Evolutionary conservation across 2,329 filamentous ascomycete genomes (phyloP).

Genomic region (Pseudonectria buxi): DNA sequence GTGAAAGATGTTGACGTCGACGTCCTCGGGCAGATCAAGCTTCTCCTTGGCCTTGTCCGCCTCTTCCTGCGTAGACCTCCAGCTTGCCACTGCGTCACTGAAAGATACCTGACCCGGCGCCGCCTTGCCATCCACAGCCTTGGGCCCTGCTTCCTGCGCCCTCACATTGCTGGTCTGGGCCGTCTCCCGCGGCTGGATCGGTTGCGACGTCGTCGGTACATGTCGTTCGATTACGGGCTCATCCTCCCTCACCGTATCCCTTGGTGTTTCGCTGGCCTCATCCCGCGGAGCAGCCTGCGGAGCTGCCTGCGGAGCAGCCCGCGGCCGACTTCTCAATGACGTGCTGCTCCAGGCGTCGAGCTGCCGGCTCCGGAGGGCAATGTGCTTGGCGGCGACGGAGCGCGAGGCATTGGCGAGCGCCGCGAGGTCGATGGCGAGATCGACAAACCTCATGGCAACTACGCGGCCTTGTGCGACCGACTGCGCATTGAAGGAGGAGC

Average conservation of each 20-base stretch:
- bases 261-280: background rate
- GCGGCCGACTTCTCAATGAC: slow-evolving; percentile 29
- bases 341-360: slow-evolving; percentile 43
- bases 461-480: slow-evolving; percentile 15
- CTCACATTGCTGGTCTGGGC: background rate
- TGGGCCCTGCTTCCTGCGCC: slow-evolving; percentile 5
- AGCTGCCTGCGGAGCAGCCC: background rate
- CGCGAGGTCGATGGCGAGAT: slow-evolving; percentile 61
- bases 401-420: slow-evolving; percentile 64
- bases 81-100: slow-evolving; percentile 4
- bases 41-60: slow-evolving; percentile 12
- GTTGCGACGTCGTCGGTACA: slow-evolving; percentile 4
- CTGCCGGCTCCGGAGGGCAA: slow-evolving; percentile 50
- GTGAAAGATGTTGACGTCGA: slow-evolving; percentile 44
- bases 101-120: slow-evolving; percentile 5
- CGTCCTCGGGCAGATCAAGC: slow-evolving; percentile 31
- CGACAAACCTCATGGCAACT: slow-evolving; percentile 52
- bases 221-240: slow-evolving; percentile 9
- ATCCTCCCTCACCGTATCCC: slow-evolving; percentile 1
- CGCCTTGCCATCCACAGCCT: background rate
- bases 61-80: slow-evolving; percentile 6
- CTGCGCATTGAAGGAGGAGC: slow-evolving; percentile 17
- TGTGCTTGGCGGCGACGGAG: slow-evolving; percentile 57
- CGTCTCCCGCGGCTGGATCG: slow-evolving; percentile 3
- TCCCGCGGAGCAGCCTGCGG: slow-evolving; percentile 3